Percentiles rank a stretch among this genome's conserved stretches.
Conservation (phyloP, 306 rosid genomes). For the Glycine tomentella region DNA sequence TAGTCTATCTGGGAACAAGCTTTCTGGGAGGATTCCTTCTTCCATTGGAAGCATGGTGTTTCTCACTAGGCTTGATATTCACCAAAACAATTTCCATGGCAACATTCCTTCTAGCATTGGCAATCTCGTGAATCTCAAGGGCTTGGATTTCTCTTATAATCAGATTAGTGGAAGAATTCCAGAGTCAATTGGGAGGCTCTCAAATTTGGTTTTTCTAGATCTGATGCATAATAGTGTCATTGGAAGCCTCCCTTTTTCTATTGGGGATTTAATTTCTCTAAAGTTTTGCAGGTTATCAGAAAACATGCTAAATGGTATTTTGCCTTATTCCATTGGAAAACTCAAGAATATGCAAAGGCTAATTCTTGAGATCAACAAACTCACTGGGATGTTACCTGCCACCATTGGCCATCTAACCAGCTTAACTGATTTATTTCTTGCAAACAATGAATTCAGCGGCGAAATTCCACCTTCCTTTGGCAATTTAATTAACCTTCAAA, state of each 20-base stretch:
- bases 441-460: slow-evolving; percentile 61
- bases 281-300: slow-evolving; percentile 56
- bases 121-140: slow-evolving; percentile 51
- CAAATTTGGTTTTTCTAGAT: slow-evolving; percentile 53
- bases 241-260: slow-evolving; percentile 62
- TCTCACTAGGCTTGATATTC: slow-evolving; percentile 59
- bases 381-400: slow-evolving; percentile 61
- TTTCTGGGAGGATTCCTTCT: slow-evolving; percentile 59
- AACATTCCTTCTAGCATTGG: slow-evolving; percentile 57
- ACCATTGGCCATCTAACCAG: slow-evolving; percentile 56
- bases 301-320: slow-evolving; percentile 53
- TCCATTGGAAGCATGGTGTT: slow-evolving; percentile 54
- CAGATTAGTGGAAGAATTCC: slow-evolving; percentile 58
- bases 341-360: slow-evolving; percentile 59
- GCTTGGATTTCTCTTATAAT: slow-evolving; percentile 60
- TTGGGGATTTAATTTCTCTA: slow-evolving; percentile 61
- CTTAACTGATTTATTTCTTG: slow-evolving; percentile 59
- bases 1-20: slow-evolving; percentile 58
- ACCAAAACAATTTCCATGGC: slow-evolving; percentile 55
- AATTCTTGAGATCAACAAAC: slow-evolving; percentile 61
- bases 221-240: slow-evolving; percentile 58
- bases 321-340: slow-evolving; percentile 66
- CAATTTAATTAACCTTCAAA: slow-evolving; percentile 50
- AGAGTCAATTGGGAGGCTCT: slow-evolving; percentile 58
- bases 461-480: slow-evolving; percentile 59